Evolutionary conservation across 805 yeast species (phyloP), one percentile per base, ranked within the genome.

Genomic region (Grigorovia jiainica): DNA sequence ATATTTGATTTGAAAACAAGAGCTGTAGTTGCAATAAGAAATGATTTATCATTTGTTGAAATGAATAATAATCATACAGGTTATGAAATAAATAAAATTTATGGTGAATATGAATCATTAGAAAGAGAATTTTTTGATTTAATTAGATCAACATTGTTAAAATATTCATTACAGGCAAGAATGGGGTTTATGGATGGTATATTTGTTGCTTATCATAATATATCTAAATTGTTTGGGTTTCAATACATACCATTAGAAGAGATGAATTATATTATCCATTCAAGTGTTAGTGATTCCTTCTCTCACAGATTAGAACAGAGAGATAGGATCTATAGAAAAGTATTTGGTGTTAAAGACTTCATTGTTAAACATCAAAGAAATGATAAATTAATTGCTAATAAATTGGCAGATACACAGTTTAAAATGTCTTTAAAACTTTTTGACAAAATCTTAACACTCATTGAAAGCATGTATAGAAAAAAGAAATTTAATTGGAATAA

Each of bases 131-230:
- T 73, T 57, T 70, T 66, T 46, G 97, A 90, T 54, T 70, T 90
- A 52, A 74, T 80, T 15, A 66, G 84, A 44, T 75, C 90, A 2
- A 81, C 92, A 0, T 63, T 90, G 63, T 66, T 90, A 51, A 90
- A 90, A 63, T 90, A 90, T 56, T 74, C 84, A 2, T 68, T 90
- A 49, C 97, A 92, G 61, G 97, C 96, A 0, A 71, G 97, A 47
- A 83, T 90, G 34, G 98, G 97, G 3, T 79, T 83, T 52, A 90
- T 92, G 97, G 97, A 89, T 61, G 98, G 98, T 5, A 86, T 92
- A 2, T 87, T 85, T 51, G 71, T 90, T 13, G 96, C 96, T 0
- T 90, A 80, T 60, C 98, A 90, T 60, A 90, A 89, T 58, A 73
- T 87, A 40, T 70, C 75, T 24, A 67, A 78, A 38, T 74, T 89